These are phyloP conservation scores for Dactylellina leptospora DNA, from an alignment of 2,329 filamentous ascomycete genomes.

Conservation along the genomic window DNA sequence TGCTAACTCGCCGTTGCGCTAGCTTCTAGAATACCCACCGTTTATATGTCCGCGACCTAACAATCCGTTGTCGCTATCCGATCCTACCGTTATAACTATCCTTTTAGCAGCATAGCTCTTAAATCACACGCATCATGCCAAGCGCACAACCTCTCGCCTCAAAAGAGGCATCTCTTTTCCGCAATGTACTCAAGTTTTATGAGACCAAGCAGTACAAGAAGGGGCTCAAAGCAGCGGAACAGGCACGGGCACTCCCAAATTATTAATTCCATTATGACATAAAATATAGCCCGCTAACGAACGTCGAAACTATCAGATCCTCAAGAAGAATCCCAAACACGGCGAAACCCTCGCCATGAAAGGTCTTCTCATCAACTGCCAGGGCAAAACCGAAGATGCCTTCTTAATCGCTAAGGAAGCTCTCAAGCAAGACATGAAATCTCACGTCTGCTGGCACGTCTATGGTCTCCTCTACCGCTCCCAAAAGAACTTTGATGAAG, in stretches of 20 bases:
- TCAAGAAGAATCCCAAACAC: constrained; percentile 93
- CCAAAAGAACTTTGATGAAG: constrained; percentile 97
- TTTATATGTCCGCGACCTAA: constrained; percentile 52
- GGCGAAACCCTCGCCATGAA: constrained; percentile 99
- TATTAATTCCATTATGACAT: background rate
- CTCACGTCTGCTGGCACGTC: constrained; percentile 99
- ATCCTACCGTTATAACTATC: constrained; percentile 4
- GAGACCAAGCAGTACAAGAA: constrained; percentile 99
- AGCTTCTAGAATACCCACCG: constrained; percentile 12
- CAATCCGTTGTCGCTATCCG: constrained; percentile 7
- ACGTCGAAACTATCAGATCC: constrained; percentile 69
- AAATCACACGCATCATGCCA: constrained; percentile 27
- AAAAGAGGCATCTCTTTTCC: constrained; percentile 94
- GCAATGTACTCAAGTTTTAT: constrained; percentile 92
- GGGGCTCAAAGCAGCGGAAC: constrained; percentile 90
- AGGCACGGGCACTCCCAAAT: constrained; percentile 9
- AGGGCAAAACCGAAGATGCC: constrained; percentile 91
- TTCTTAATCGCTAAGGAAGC: constrained; percentile 92
- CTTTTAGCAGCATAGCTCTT: too few relatives aligned
- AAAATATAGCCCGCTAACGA: background rate
- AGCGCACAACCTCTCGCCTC: constrained; percentile 61
- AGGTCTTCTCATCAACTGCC: constrained; percentile 91
- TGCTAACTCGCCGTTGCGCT: too few relatives aligned
- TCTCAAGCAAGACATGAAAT: constrained; percentile 96
- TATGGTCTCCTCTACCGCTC: constrained; percentile 93